phyloP scores from a whole-genome alignment of 805 yeast species.

The Metschnikowia lunata region DNA sequence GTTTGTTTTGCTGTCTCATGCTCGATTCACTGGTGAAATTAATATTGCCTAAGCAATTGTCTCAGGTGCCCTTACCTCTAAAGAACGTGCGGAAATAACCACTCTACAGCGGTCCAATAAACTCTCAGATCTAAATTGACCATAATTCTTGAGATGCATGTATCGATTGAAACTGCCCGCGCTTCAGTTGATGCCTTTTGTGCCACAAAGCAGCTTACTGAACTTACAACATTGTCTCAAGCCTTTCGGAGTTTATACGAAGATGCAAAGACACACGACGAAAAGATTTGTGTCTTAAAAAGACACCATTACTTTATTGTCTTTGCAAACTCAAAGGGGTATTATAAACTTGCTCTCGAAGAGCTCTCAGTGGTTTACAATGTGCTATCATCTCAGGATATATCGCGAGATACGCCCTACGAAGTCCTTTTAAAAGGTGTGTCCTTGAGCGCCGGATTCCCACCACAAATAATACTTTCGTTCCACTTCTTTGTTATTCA shows the following conservation, averaged over 20 bases:
- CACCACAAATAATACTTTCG: conserved; percentile 6
- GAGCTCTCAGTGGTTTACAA: conserved; percentile 13
- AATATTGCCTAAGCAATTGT: no score
- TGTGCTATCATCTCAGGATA: conserved; percentile 5
- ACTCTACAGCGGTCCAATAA: no score
- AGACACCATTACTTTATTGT: conserved; percentile 14
- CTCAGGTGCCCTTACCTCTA: no score
- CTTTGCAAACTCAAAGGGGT: conserved; percentile 6
- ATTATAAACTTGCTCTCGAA: conserved; percentile 6
- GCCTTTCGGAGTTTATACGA: conserved; percentile 14
- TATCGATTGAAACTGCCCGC: no score
- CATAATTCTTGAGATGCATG: no score
- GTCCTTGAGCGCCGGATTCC: background rate
- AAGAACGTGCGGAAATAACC: no score
- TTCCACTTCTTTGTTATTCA: conserved; percentile 18
- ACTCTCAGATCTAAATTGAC: no score
- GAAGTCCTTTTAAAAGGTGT: conserved; percentile 7
- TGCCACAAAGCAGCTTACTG: conserved; percentile 1
- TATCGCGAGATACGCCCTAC: background rate
- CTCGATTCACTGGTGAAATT: no score
- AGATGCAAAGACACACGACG: background rate
- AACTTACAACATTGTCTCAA: conserved; percentile 2
- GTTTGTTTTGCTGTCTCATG: no score
- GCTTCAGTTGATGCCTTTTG: conserved; percentile 4
- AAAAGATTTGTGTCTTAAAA: background rate